Evolutionary conservation across 2,329 filamentous ascomycete species (phyloP).

Genomic region (Aspergillus sp.): DNA sequence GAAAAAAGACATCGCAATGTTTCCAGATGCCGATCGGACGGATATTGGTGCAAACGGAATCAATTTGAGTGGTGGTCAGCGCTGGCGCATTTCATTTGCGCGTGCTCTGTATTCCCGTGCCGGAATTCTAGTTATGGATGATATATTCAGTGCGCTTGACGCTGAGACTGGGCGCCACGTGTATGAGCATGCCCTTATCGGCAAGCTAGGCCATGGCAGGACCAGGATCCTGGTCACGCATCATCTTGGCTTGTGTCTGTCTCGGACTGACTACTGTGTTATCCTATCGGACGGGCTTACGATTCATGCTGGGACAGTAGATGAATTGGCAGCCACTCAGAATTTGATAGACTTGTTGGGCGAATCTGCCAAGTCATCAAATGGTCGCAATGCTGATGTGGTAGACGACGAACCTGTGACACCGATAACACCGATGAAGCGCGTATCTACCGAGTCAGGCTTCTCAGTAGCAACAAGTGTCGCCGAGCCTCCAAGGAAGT

Average conservation of each 20-base stretch:
- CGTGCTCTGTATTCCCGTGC: conserved; percentile 78
- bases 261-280: conserved; percentile 72
- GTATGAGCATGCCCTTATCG: conserved; percentile 73
- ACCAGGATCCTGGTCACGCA: conserved; percentile 81
- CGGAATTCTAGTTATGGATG: conserved; percentile 75
- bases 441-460: conserved; percentile 14
- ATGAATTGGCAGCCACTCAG: conserved; percentile 54
- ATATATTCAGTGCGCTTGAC: conserved; percentile 81
- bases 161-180: conserved; percentile 78
- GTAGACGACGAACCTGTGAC: conserved; percentile 16
- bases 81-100: conserved; percentile 79
- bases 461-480: conserved; percentile 22
- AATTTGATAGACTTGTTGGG: conserved; percentile 47
- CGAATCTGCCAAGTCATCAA: conserved; percentile 49
- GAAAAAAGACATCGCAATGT: conserved; percentile 73
- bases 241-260: conserved; percentile 70
- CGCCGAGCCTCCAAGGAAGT: conserved; percentile 60
- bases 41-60: conserved; percentile 84
- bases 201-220: conserved; percentile 67
- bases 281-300: conserved; percentile 70
- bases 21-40: conserved; percentile 74
- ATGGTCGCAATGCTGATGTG: conserved; percentile 16
- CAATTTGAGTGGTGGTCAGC: conserved; percentile 80
- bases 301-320: conserved; percentile 64
- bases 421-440: conserved; percentile 15